phyloP scores from a whole-genome alignment of 345 rosid species.

The Geranium rotundifolium region DNA sequence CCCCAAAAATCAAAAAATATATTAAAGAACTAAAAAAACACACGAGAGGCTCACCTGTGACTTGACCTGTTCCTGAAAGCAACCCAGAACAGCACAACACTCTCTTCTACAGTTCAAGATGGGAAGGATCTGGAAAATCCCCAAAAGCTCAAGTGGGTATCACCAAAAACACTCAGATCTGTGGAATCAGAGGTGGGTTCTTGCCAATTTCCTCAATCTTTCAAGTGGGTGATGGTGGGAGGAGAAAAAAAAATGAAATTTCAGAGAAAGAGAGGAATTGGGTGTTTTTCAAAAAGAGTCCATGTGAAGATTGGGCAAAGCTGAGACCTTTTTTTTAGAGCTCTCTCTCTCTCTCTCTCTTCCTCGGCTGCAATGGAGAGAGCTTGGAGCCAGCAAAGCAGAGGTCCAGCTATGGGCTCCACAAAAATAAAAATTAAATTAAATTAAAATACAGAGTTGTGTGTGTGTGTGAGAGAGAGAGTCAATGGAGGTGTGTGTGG shows the following conservation, averaged over 20 bases:
- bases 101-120: too few species aligned
- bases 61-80: neutral
- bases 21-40: too few species aligned
- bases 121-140: too few species aligned
- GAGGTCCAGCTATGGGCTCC: slow-evolving; percentile 74
- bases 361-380: slow-evolving; percentile 28
- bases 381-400: slow-evolving; percentile 65
- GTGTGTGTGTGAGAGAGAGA: slow-evolving; percentile 1
- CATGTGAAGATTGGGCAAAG: neutral
- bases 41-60: neutral
- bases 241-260: neutral
- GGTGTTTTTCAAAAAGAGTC: neutral
- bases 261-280: neutral
- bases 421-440: slow-evolving; percentile 18
- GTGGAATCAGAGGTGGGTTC: neutral
- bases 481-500: slow-evolving; percentile 3
- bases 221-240: neutral
- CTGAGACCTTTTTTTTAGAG: too few species aligned
- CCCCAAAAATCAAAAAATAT: neutral
- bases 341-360: neutral
- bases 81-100: neutral
- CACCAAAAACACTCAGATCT: neutral
- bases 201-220: too few species aligned
- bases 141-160: too few species aligned
- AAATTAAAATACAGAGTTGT: slow-evolving; percentile 2